Evolutionary conservation across 2,329 filamentous ascomycete species (phyloP).

Genomic region (Penicillium sclerotigenum): DNA sequence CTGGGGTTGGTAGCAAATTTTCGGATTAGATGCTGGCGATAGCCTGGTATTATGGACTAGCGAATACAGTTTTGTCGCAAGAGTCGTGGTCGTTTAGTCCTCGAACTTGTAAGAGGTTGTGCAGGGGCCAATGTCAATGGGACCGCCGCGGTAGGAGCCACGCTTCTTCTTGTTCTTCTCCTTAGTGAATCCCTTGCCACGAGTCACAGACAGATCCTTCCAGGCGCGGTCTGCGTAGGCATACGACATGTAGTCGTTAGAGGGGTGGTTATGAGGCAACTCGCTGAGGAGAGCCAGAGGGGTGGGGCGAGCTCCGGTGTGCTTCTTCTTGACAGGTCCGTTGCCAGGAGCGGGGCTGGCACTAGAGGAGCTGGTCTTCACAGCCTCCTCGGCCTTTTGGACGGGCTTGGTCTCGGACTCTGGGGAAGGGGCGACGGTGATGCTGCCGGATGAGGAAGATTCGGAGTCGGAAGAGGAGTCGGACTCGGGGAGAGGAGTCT

Average conservation of each 20-base stretch:
- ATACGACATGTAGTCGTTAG: constrained; percentile 79
- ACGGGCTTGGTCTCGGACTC: constrained; percentile 24
- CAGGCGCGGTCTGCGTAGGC: constrained; percentile 87
- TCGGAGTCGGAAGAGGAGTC: constrained; percentile 30
- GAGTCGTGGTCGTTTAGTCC: constrained; percentile 54
- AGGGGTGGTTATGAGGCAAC: constrained; percentile 66
- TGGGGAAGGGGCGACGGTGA: constrained; percentile 31
- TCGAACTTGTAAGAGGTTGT: constrained; percentile 89
- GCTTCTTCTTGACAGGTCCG: constrained; percentile 38
- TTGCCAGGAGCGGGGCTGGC: constrained; percentile 46
- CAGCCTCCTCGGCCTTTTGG: constrained; percentile 14
- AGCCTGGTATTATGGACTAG: constrained; percentile 1
- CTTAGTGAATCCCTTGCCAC: constrained; percentile 97
- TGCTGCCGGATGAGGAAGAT: constrained; percentile 28
- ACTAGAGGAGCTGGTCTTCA: constrained; percentile 48
- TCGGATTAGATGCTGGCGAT: background rate
- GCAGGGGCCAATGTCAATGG: constrained; percentile 76
- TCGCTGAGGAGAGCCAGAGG: constrained; percentile 73
- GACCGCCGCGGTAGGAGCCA: constrained; percentile 84
- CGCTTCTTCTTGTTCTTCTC: constrained; percentile 99
- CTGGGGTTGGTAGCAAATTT: background rate
- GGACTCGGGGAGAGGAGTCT: constrained; percentile 38
- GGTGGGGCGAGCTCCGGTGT: constrained; percentile 57
- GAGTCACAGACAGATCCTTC: constrained; percentile 82
- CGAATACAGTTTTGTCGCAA: background rate